Evolutionary conservation across 208 protist genomes (phyloP), one percentile per base, ranked within the genome.

Genomic region (Crithidia expoeki): DNA sequence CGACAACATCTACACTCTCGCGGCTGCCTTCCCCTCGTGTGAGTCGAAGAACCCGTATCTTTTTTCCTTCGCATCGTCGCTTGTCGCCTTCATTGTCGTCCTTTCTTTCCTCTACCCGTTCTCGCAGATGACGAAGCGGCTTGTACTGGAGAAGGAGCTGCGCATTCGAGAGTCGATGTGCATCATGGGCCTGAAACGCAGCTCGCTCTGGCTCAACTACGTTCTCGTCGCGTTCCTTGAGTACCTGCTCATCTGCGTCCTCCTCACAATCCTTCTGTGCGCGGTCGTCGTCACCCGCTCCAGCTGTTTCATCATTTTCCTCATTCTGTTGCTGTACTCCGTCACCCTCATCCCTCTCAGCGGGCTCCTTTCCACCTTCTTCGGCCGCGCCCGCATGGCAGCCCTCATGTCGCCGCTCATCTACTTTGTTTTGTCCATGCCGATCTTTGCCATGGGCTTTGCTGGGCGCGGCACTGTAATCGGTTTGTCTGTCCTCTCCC

Each of bases 131-230:
- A 87, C 85, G 23, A 90, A 85, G 70, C 82, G 83, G 6, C 75
- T 94, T 49, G 89, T 94, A 23, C 28, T 87, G 42, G 86, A 95
- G 57, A 95, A 95, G 68, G 90, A 95, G 68, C 60, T 91, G 52
- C 84, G 84, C 38, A 77, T 95, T 10, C 81, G 85, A 25, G 83
- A 95, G 65, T 80, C 83, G 17, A 83, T 93, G 80, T 73, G 90
- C 27, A 93, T 95, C 70, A 95, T 95, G 90, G 90, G 90, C 2
- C 76, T 96, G 34, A 64, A 65, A 28, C 65, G 86, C 73, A 32
- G 52, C 25, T 68, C 79, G 42, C 71, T 91, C 60, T 93, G 89
- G 67, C 16, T 84, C 17, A 60, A 75, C 23, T 93, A 79, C 79
- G 60, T 86, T 28, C 11, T 96, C 28, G 60, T 91, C 44, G 76